Evolutionary conservation across 2,329 filamentous ascomycete species (phyloP).

Genomic region (Exophiala lecanii-corni): DNA sequence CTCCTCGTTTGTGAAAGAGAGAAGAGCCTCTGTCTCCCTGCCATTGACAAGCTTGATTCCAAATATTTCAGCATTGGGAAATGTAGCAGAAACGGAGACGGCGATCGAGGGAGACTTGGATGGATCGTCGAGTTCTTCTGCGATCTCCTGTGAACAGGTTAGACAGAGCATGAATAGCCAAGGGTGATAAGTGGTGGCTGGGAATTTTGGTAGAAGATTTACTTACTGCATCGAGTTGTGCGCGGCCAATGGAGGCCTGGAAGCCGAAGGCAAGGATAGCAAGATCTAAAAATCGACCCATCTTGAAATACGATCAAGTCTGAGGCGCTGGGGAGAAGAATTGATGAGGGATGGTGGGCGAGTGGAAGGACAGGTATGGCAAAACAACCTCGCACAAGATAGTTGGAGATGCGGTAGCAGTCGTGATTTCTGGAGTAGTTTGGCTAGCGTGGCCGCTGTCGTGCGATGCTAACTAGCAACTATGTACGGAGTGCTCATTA

Average conservation of each 20-base stretch:
- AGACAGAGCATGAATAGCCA: slow-evolving; percentile 3
- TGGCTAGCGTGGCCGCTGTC: too few species aligned
- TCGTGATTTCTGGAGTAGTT: too few species aligned
- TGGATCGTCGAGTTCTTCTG: slow-evolving; percentile 61
- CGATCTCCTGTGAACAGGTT: slow-evolving; percentile 40
- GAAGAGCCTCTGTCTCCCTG: slow-evolving; percentile 72
- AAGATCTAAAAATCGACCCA: slow-evolving; percentile 71
- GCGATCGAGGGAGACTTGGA: slow-evolving; percentile 57
- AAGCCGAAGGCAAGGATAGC: slow-evolving; percentile 68
- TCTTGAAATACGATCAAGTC: slow-evolving; percentile 38
- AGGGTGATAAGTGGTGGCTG: slow-evolving; percentile 24
- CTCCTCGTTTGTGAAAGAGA: slow-evolving; percentile 84
- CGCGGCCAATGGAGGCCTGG: slow-evolving; percentile 61
- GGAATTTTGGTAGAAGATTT: neutral
- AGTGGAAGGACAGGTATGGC: neutral
- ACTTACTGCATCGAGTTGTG: slow-evolving; percentile 45
- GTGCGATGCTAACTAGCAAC: too few species aligned
- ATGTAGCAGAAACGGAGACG: slow-evolving; percentile 53
- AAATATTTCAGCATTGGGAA: slow-evolving; percentile 72
- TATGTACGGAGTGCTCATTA: too few species aligned
- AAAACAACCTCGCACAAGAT: too few species aligned
- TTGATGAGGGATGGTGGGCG: slow-evolving; percentile 2
- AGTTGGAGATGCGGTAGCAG: too few species aligned
- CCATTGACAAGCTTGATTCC: slow-evolving; percentile 95
- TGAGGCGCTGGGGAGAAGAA: slow-evolving; percentile 1